A percentile compares a stretch with the other conserved stretches of the same genome.
phyloP scores from a whole-genome alignment of 495 filamentous ascomycete genomes.

The Friedmanniomyces simplex region DNA sequence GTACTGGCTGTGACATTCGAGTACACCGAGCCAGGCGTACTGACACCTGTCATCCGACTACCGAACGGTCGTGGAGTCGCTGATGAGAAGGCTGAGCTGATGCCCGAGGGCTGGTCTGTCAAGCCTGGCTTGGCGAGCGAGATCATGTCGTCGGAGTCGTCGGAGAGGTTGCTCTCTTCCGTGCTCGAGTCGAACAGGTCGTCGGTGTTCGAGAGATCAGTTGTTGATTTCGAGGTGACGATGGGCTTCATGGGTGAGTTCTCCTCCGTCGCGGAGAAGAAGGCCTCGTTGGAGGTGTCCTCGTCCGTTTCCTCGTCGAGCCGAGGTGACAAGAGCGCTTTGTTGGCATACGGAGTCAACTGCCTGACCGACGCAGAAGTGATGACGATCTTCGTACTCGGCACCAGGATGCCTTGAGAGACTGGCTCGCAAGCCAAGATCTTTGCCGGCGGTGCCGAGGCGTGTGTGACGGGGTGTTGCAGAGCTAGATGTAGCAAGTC shows the following conservation, averaged over 20 bases:
- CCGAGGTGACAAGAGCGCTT: constrained; percentile 14
- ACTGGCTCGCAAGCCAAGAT: constrained; percentile 62
- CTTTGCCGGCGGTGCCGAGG: constrained; percentile 61
- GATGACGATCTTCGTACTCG: constrained; percentile 59
- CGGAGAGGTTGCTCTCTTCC: constrained; percentile 32
- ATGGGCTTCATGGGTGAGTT: constrained; percentile 26
- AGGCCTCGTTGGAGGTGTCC: constrained; percentile 77
- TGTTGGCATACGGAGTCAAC: constrained; percentile 41
- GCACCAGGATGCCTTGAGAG: constrained; percentile 68
- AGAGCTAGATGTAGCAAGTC: constrained; percentile 76
- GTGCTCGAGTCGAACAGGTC: constrained; percentile 31
- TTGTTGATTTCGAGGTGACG: constrained; percentile 40
- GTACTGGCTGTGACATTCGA: constrained; percentile 75
- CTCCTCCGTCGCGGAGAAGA: constrained; percentile 79
- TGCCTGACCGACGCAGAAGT: constrained; percentile 32
- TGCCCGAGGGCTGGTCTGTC: constrained; percentile 52
- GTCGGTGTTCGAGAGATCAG: constrained; percentile 40
- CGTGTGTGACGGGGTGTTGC: constrained; percentile 82
- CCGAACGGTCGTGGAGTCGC: constrained; percentile 62
- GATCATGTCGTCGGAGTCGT: constrained; percentile 43
- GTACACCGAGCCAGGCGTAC: constrained; percentile 73
- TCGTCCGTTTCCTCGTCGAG: constrained; percentile 60
- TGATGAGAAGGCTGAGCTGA: constrained; percentile 59
- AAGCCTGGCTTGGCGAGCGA: constrained; percentile 71
- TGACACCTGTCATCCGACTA: constrained; percentile 52